These are phyloP conservation scores for Aspergillus funiculosus DNA, from an alignment of 495 filamentous ascomycete genomes.

Conservation along the genomic window DNA sequence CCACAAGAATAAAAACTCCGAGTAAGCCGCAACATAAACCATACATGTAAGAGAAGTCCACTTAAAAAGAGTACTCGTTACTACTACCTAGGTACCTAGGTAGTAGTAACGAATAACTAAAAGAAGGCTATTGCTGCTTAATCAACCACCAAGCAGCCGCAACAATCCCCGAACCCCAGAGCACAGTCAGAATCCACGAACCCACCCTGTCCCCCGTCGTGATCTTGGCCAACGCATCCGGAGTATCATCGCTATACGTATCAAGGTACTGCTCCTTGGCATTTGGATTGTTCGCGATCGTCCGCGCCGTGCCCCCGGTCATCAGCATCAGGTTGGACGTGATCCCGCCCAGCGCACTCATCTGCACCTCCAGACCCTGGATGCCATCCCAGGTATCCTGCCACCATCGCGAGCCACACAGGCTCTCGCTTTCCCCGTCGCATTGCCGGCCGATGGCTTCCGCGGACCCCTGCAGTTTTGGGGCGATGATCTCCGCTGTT, in stretches of 20 bases:
- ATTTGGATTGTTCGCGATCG: constrained; percentile 17
- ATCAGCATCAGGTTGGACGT: constrained; percentile 27
- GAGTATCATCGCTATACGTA: constrained; percentile 21
- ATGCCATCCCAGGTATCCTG: constrained; percentile 56
- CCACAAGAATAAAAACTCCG: too few relatives aligned
- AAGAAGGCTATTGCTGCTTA: constrained; percentile 20
- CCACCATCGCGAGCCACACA: constrained; percentile 67
- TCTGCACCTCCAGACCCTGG: constrained; percentile 47
- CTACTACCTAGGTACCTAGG: too few relatives aligned
- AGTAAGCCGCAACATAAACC: too few relatives aligned
- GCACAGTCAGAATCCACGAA: constrained; percentile 59
- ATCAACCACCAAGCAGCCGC: constrained; percentile 28
- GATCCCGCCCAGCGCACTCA: constrained; percentile 51
- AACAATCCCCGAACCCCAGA: constrained; percentile 41
- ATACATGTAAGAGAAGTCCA: too few relatives aligned
- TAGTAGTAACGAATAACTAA: too few relatives aligned
- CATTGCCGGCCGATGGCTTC: constrained; percentile 60
- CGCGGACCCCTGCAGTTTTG: constrained; percentile 56
- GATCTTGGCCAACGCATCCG: constrained; percentile 28
- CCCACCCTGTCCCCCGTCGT: constrained; percentile 53
- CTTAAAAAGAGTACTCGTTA: too few relatives aligned
- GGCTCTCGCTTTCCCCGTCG: constrained; percentile 47
- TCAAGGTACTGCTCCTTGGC: constrained; percentile 20
- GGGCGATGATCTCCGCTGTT: constrained; percentile 53
- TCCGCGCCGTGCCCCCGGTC: constrained; percentile 4